phyloP scores from a whole-genome alignment of 1,284 basidiomycete genomes.

The Chiua sp. region DNA sequence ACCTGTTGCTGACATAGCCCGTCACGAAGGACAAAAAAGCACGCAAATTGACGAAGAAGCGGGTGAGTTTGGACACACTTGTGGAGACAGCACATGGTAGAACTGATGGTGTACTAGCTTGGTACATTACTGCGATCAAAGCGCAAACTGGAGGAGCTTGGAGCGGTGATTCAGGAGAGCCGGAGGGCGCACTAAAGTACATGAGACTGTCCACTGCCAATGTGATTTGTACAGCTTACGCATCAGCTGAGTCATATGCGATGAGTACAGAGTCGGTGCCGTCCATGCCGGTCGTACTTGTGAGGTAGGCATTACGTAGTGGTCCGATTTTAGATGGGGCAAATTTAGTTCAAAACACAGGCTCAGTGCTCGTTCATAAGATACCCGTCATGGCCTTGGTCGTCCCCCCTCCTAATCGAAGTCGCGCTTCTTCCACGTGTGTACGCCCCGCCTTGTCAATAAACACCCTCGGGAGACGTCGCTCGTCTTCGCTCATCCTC shows the following conservation, averaged over 20 bases:
- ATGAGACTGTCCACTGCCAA: neutral
- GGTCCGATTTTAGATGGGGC: slow-evolving; percentile 28
- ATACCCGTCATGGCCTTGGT: slow-evolving; percentile 32
- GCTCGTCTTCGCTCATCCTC: slow-evolving; percentile 44
- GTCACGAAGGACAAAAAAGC: slow-evolving; percentile 96
- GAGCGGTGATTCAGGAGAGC: slow-evolving; percentile 90
- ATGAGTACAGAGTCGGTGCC: neutral
- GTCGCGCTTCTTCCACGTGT: slow-evolving; percentile 66
- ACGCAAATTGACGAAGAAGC: slow-evolving; percentile 97
- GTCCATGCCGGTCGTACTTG: slow-evolving; percentile 23
- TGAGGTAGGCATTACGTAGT: slow-evolving; percentile 28
- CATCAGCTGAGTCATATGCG: slow-evolving; percentile 22
- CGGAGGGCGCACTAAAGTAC: slow-evolving; percentile 68
- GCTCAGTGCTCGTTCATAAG: slow-evolving; percentile 3
- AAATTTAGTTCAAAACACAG: slow-evolving; percentile 12
- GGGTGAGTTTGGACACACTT: slow-evolving; percentile 66
- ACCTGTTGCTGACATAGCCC: neutral
- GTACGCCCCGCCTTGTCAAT: slow-evolving; percentile 59
- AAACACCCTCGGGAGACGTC: slow-evolving; percentile 59
- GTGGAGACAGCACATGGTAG: neutral
- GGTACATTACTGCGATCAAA: slow-evolving; percentile 96
- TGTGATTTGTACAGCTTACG: neutral
- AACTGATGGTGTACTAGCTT: slow-evolving; percentile 57
- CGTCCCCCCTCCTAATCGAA: slow-evolving; percentile 45
- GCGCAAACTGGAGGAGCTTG: slow-evolving; percentile 96